Evolutionary conservation across 1,284 basidiomycete species (phyloP), one percentile per base, ranked within the genome.

Genomic region (Fomitopsis palustris): DNA sequence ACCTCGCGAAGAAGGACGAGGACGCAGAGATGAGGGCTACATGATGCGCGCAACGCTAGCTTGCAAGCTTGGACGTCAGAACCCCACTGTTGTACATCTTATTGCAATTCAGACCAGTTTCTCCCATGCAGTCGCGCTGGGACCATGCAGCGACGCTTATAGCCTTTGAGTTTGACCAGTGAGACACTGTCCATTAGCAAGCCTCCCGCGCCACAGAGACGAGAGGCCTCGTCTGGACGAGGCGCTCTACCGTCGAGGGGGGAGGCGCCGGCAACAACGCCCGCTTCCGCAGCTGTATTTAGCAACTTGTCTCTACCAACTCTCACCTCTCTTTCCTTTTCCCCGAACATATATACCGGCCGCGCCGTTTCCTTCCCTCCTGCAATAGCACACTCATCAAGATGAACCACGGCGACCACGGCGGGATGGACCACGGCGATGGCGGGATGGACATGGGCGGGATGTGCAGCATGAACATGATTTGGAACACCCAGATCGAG

Each of bases 1-100:
- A 92, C 21, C 77, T 98, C 45, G 92, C 86, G 62, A 95, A 95
- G 79, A 90, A 92, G 75, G 88, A 91, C 52, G 90, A 90, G 61
- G 90, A 92, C 67, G 70, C 81, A 19, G 87, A 88, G 71, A 90
- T 88, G 86, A 85, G 82, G 70, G 64, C 78, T 54, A 64, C 69
- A 47, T 47, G 45, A 47, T 47, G 45, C 5, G 7, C 10, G 23
- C 19, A 21, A 45, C 21, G 54, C 27, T 21, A 74, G 69, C 75
- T 63, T 51, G 56, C 17, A 57, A 47, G 35, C 35, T 14, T 14
- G 35, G 8, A 33, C 31, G 31, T 33, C 8, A 14, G 53, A 45
- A 60, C 55, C 37, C 39, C 9, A 43, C 29, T 55, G 54, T 54
- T 58, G 52, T 58, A 58, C 51, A 54, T 3, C 16, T 55, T 52